These are phyloP conservation scores for Bipolaris gigantea DNA, from an alignment of 2,329 filamentous ascomycete genomes.

Conservation along the genomic window DNA sequence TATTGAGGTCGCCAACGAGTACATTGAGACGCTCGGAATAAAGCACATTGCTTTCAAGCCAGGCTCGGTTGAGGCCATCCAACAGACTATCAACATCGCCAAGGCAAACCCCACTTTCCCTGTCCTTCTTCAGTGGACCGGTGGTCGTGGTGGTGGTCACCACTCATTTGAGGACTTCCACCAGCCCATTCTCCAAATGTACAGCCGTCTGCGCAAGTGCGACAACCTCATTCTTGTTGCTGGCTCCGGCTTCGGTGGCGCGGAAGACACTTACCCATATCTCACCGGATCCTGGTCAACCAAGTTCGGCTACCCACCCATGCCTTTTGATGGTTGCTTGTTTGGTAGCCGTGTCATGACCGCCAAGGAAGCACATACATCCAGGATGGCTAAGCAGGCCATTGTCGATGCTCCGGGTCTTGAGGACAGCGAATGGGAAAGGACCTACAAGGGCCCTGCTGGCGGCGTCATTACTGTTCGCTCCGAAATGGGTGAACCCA, in stretches of 20 bases:
- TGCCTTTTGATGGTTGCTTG: slow-evolving; percentile 54
- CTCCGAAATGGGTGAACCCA: slow-evolving; percentile 99
- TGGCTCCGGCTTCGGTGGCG: slow-evolving; percentile 53
- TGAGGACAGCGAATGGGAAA: slow-evolving; percentile 51
- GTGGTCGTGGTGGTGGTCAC: slow-evolving; percentile 54
- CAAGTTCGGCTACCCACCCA: slow-evolving; percentile 48
- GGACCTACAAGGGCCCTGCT: slow-evolving; percentile 66
- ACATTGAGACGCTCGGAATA: slow-evolving; percentile 60
- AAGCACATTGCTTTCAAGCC: slow-evolving; percentile 55
- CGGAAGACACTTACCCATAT: slow-evolving; percentile 53
- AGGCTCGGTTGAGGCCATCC: slow-evolving; percentile 50
- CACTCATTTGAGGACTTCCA: slow-evolving; percentile 57
- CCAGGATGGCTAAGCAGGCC: slow-evolving; percentile 48
- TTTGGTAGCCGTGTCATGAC: slow-evolving; percentile 54
- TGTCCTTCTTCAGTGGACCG: slow-evolving; percentile 54
- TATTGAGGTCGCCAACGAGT: slow-evolving; percentile 52
- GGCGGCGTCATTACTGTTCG: slow-evolving; percentile 95
- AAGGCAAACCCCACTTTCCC: slow-evolving; percentile 52
- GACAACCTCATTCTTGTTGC: slow-evolving; percentile 52
- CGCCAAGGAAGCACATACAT: slow-evolving; percentile 51
- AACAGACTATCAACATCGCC: slow-evolving; percentile 53
- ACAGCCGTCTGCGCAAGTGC: slow-evolving; percentile 50
- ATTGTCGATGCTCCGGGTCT: slow-evolving; percentile 51
- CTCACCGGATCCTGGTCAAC: slow-evolving; percentile 51
- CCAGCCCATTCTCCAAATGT: slow-evolving; percentile 53